Conservation (phyloP, 495 filamentous ascomycete genomes). For the Podospora bellae-mahoneyi region DNA sequence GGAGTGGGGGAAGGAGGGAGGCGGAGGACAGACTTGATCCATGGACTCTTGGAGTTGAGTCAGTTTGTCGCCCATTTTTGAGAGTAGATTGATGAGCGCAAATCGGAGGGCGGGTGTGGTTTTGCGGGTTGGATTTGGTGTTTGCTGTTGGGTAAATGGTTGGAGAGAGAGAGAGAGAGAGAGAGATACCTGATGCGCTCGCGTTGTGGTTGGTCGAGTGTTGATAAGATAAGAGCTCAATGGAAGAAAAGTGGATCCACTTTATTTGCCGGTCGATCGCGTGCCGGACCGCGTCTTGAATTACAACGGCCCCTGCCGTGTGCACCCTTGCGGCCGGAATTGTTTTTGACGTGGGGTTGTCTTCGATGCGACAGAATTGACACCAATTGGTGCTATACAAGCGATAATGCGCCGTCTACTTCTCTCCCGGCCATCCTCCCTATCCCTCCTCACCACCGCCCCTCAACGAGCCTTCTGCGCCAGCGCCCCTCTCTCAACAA, state of each 20-base stretch:
- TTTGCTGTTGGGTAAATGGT: neutral
- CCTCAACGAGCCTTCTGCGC: neutral
- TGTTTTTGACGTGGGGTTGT: neutral
- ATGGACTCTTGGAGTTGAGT: constrained; percentile 94
- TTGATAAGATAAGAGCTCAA: constrained; percentile 5
- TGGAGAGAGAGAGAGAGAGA: neutral
- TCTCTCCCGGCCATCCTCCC: neutral
- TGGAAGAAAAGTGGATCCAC: neutral
- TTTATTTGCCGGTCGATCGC: neutral
- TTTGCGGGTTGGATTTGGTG: neutral
- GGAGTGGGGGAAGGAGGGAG: neutral
- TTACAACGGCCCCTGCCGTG: neutral
- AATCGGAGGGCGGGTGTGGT: neutral
- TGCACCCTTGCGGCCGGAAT: neutral
- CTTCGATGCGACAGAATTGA: neutral
- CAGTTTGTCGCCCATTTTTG: constrained; percentile 78
- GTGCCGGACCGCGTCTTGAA: neutral
- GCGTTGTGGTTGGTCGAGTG: neutral
- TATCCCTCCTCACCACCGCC: neutral
- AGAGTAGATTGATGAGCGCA: neutral
- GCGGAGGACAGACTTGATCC: constrained; percentile 62
- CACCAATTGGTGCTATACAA: neutral
- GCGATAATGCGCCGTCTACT: constrained; percentile 8
- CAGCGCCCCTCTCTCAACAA: neutral
- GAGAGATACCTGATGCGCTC: constrained; percentile 1